Conservation (phyloP, 1,284 basidiomycete genomes). For the Athelia sp. region DNA sequence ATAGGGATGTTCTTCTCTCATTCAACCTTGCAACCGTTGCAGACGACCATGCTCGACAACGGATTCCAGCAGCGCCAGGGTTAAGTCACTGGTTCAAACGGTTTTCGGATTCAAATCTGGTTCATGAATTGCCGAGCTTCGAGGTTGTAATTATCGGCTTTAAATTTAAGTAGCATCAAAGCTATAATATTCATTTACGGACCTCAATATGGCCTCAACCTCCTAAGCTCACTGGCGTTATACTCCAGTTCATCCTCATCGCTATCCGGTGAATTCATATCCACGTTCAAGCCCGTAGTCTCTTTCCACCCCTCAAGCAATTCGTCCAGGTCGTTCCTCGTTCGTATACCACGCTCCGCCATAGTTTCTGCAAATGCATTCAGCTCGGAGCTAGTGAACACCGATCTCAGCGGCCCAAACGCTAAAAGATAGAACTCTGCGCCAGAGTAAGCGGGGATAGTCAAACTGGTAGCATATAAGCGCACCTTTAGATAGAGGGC, state of each 20-base stretch:
- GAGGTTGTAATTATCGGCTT: too few species aligned
- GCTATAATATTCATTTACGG: not conserved
- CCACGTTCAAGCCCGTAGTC: slow-evolving; percentile 23
- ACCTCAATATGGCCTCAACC: slow-evolving; percentile 59
- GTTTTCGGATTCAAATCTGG: too few species aligned
- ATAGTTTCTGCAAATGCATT: slow-evolving; percentile 70
- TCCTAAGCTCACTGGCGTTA: slow-evolving; percentile 50
- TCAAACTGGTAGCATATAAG: slow-evolving; percentile 3
- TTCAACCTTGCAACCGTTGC: too few species aligned
- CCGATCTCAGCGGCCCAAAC: slow-evolving; percentile 68
- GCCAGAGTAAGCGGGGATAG: slow-evolving; percentile 8
- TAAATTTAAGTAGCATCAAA: not conserved
- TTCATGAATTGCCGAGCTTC: too few species aligned
- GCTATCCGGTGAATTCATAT: slow-evolving; percentile 22
- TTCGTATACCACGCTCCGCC: slow-evolving; percentile 76
- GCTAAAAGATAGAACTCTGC: slow-evolving; percentile 84
- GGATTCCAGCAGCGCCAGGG: too few species aligned
- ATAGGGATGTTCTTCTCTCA: too few species aligned
- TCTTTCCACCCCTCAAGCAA: slow-evolving; percentile 41
- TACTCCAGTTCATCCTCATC: slow-evolving; percentile 55
- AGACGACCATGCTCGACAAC: too few species aligned
- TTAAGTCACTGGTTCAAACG: too few species aligned
- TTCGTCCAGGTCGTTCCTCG: slow-evolving; percentile 65
- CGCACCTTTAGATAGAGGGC: slow-evolving; percentile 75
- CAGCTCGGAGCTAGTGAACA: slow-evolving; percentile 68